Base-by-base conservation (phyloP, 75 land plant genomes). In the Ceratopteris richardii region DNA sequence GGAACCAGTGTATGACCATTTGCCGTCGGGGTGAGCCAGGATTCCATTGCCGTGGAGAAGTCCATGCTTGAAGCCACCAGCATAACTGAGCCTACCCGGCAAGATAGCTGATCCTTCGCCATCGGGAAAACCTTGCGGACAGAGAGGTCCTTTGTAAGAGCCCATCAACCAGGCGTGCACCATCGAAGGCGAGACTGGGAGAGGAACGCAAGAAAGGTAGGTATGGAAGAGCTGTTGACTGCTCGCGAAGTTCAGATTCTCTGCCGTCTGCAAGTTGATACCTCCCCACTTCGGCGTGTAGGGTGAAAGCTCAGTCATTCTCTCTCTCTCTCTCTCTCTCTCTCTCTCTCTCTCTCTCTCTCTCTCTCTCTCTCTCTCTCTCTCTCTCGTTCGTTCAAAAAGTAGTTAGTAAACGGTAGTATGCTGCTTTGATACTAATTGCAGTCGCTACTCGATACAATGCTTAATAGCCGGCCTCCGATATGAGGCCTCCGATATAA, bases 1-100 rank as follows among this genome's bases (percentile, higher is more conserved):
- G 29, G 54, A 11, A 12, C 54, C 54, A 52, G 54, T 24, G 14
- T 52, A 52, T 19, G 54, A 52, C 54, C 54, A 52, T 25, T 9
- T 2, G 2, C 27, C 27, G 24, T 26, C 29, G 3, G 18, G 18
- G 37, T 33, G 37, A 23, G 54, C 3, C 6, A 52, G 54, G 54
- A 4, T 52, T 3, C 54, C 54, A 12, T 52, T 25, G 28, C 54
- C 54, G 14, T 52, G 54, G 13, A 52, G 54, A 26, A 52, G 54
- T 1, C 54, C 54, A 26, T 23, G 24, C 2, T 14, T 52, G 54
- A 52, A 52, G 54, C 12, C 25, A 1, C 54, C 54, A 2, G 29
- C 14, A 23, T 52, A 52, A 9, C 4, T 26, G 12, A 52, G 27
- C 3, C 54, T 28, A 14, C 28, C 54, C 6, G 23, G 29, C 12